phyloP scores from a whole-genome alignment of 495 filamentous ascomycete genomes.

The Oleoguttula mirabilis region DNA sequence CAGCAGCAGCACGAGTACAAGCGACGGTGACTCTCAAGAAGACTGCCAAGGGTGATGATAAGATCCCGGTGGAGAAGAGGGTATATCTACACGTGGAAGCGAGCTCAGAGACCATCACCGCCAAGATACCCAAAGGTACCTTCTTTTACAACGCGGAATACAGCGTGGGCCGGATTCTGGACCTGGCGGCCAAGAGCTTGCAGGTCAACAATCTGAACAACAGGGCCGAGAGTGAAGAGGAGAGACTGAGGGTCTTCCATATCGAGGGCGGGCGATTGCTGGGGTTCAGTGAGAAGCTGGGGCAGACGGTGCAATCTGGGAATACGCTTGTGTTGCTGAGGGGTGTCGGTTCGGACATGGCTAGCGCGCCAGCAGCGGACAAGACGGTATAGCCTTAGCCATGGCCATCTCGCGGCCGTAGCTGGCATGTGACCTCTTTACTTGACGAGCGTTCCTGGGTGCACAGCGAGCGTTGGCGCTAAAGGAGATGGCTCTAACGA shows the following conservation, averaged over 20 bases:
- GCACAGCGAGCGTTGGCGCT: too few relatives aligned
- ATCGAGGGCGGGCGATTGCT: slow-evolving; percentile 78
- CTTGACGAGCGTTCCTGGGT: too few relatives aligned
- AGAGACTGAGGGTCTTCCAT: slow-evolving; percentile 74
- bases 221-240: slow-evolving; percentile 30
- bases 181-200: slow-evolving; percentile 76
- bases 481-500: too few relatives aligned
- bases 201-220: slow-evolving; percentile 35
- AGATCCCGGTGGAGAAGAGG: slow-evolving; percentile 63
- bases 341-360: slow-evolving; percentile 49
- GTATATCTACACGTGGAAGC: slow-evolving; percentile 81
- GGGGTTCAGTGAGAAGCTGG: slow-evolving; percentile 74
- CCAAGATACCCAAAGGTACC: slow-evolving; percentile 42
- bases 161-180: slow-evolving; percentile 78
- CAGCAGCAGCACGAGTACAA: slow-evolving; percentile 43
- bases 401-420: too few relatives aligned
- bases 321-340: slow-evolving; percentile 82
- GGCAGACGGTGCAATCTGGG: slow-evolving; percentile 55
- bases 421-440: too few relatives aligned
- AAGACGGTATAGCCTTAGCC: too few relatives aligned
- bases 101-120: slow-evolving; percentile 61
- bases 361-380: slow-evolving; percentile 10
- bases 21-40: slow-evolving; percentile 67
- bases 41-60: slow-evolving; percentile 76
- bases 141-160: slow-evolving; percentile 80